These are phyloP conservation scores for apple (Malus domestica) DNA, from an alignment of 306 rosid genomes.

Conservation along the genomic window ASM211411v1 NC_041798.1:8538001-8538500, in stretches of 20 bases:
- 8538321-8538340: constrained; percentile 4
- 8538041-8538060: neutral
- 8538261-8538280: constrained; percentile 9
- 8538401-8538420: constrained; percentile 80
- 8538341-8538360: constrained; percentile 1
- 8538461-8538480: constrained; percentile 93
- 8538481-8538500: constrained; percentile 97
- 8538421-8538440: constrained; percentile 94
- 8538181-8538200: constrained; percentile 97
- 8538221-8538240: constrained; percentile 99
- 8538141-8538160: constrained; percentile 80
- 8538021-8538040: neutral
- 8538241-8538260: constrained; percentile 6
- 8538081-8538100: constrained; percentile 17
- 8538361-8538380: constrained; percentile 99
- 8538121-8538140: constrained; percentile 99
- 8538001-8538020: constrained; percentile 53
- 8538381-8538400: constrained; percentile 90
- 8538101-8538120: constrained; percentile 62
- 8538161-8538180: constrained; percentile 72
- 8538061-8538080: neutral
- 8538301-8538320: neutral
- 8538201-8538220: constrained; percentile 99
- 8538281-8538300: neutral
- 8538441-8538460: constrained; percentile 96